A percentile compares a stretch with the other conserved stretches of the same genome.
Evolutionary conservation across 208 protist genomes (phyloP).

Genomic region (Tetramitus jugosus): DNA sequence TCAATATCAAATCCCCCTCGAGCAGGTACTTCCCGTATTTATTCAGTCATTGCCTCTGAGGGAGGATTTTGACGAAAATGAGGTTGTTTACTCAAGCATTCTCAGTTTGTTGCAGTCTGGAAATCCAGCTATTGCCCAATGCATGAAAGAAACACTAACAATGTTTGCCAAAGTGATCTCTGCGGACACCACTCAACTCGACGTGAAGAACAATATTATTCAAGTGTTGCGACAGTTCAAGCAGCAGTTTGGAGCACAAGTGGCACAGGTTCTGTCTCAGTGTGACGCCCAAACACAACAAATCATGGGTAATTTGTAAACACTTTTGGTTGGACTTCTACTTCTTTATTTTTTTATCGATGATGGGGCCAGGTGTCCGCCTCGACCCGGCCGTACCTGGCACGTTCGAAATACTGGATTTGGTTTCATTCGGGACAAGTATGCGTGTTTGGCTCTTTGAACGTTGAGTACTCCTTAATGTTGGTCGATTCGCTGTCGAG

Average conservation of each 20-base stretch:
- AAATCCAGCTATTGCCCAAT: not conserved
- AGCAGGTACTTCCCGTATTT: constrained; percentile 18
- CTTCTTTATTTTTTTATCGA: no score
- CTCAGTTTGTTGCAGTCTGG: not conserved
- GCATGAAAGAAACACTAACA: not conserved
- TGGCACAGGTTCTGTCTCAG: not conserved
- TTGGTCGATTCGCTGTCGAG: no score
- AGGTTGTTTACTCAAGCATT: not conserved
- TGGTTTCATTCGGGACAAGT: no score
- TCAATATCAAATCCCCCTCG: constrained; percentile 17
- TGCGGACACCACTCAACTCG: not conserved
- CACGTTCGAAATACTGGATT: no score
- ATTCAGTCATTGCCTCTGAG: not conserved
- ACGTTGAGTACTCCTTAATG: no score
- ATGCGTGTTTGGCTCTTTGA: no score
- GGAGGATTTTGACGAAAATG: constrained; percentile 1
- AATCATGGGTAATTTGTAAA: not conserved
- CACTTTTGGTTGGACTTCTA: no score
- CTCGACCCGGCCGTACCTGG: no score
- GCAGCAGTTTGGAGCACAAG: not conserved
- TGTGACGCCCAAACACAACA: not conserved
- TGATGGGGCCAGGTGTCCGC: no score
- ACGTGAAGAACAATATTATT: not conserved
- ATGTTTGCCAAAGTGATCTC: not conserved
- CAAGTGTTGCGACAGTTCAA: not conserved